A percentile compares a stretch with the other conserved stretches of the same genome.
Evolutionary conservation across 306 rosid genomes (phyloP).

Genomic region (Glycine latifolia): DNA sequence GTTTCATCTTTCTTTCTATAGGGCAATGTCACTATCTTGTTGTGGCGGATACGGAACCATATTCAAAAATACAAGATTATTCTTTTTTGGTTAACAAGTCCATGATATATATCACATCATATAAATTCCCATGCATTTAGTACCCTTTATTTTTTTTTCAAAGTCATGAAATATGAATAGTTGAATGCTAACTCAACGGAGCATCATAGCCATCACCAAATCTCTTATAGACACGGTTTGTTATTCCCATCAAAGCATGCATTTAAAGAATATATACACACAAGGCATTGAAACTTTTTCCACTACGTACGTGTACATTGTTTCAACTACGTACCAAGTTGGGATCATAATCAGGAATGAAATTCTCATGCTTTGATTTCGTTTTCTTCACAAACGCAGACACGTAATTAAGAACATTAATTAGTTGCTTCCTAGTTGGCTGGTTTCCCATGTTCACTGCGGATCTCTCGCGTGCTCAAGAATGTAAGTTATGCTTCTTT

Average conservation of each 20-base stretch:
- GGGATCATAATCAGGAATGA: neutral
- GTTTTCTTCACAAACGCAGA: neutral
- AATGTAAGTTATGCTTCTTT: slow-evolving; percentile 23
- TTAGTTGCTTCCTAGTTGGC: slow-evolving; percentile 19
- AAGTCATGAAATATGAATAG: too few relatives aligned
- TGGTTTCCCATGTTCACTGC: slow-evolving; percentile 32
- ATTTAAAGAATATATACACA: slow-evolving; percentile 13
- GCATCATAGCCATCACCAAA: slow-evolving; percentile 11
- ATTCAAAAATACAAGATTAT: slow-evolving; percentile 28
- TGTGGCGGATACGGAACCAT: slow-evolving; percentile 41
- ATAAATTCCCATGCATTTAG: slow-evolving; percentile 29
- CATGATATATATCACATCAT: slow-evolving; percentile 27
- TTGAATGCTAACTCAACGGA: neutral
- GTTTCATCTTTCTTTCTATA: neutral
- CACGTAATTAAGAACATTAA: slow-evolving; percentile 12
- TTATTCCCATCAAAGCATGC: slow-evolving; percentile 36
- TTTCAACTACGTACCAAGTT: slow-evolving; percentile 26
- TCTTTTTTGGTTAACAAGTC: slow-evolving; percentile 23
- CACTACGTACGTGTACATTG: neutral
- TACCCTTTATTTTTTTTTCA: neutral
- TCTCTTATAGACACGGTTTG: slow-evolving; percentile 2
- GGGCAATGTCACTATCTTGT: slow-evolving; percentile 19
- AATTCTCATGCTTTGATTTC: neutral
- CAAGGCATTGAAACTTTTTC: slow-evolving; percentile 16
- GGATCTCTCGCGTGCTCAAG: slow-evolving; percentile 12